Conservation (phyloP, 768 basidiomycete species). For the Sarcodon sp. region DNA sequence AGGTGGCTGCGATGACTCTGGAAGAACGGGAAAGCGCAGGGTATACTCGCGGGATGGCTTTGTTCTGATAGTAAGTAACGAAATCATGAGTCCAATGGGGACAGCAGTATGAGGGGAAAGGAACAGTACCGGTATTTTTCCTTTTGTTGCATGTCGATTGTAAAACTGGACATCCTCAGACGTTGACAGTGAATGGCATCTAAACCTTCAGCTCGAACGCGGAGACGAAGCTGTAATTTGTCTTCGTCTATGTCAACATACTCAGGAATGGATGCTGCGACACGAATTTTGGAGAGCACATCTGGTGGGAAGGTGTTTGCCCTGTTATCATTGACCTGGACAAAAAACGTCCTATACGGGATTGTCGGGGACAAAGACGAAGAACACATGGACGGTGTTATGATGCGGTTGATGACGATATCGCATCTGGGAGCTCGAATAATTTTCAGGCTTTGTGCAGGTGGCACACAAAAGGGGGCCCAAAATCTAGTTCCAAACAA, state of each 20-base stretch:
- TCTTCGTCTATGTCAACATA: slow-evolving; percentile 32
- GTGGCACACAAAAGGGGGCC: slow-evolving; percentile 35
- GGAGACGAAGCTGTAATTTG: slow-evolving; percentile 40
- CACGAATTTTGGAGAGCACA: slow-evolving; percentile 48
- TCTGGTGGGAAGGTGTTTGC: slow-evolving; percentile 28
- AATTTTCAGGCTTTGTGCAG: slow-evolving; percentile 32
- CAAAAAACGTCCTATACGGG: slow-evolving; percentile 19
- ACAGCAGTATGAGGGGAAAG: neutral
- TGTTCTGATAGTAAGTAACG: slow-evolving; percentile 19
- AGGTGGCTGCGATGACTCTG: slow-evolving; percentile 49
- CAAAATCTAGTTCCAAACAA: slow-evolving; percentile 16
- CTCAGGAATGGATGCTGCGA: slow-evolving; percentile 51
- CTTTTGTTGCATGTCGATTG: slow-evolving; percentile 44
- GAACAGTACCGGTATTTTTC: slow-evolving; percentile 52
- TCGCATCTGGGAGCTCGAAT: slow-evolving; percentile 24
- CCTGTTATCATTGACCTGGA: slow-evolving; percentile 4
- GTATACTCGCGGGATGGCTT: slow-evolving; percentile 27
- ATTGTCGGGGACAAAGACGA: slow-evolving; percentile 22
- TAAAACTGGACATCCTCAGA: slow-evolving; percentile 43
- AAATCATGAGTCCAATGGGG: neutral
- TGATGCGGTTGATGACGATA: slow-evolving; percentile 43
- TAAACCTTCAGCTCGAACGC: slow-evolving; percentile 45
- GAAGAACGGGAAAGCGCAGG: slow-evolving; percentile 42
- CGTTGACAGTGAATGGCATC: slow-evolving; percentile 33
- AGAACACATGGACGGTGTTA: slow-evolving; percentile 6